A percentile compares a stretch with the other conserved stretches of the same genome.
Evolutionary conservation across 441 rosid species (phyloP).

Genomic region (California macrophylla): DNA sequence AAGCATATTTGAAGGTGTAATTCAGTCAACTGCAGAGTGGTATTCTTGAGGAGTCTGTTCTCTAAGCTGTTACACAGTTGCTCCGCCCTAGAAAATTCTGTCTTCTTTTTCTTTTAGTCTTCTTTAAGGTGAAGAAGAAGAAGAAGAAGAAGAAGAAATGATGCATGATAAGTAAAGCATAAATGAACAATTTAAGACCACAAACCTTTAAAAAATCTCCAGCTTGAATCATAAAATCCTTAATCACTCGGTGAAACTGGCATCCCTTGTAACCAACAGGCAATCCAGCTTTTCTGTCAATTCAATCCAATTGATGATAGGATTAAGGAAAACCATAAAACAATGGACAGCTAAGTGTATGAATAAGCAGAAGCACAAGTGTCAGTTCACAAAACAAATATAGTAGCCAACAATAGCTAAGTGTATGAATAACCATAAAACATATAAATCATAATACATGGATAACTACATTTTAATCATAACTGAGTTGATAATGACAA

Average conservation of each 20-base stretch:
- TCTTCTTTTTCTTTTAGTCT: not conserved
- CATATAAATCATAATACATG: too few relatives aligned
- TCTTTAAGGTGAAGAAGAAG: not conserved
- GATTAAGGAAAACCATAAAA: not conserved
- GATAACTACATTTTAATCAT: not conserved
- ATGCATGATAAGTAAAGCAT: not conserved
- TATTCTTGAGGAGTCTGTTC: not conserved
- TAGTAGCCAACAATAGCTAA: too few relatives aligned
- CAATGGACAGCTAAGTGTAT: not conserved
- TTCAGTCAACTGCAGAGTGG: not conserved
- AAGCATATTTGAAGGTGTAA: not conserved
- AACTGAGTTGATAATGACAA: not conserved
- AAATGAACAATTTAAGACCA: not conserved
- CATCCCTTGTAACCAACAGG: constrained; percentile 89
- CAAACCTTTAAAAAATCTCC: constrained; percentile 86
- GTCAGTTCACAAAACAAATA: not conserved
- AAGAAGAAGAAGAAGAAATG: too few relatives aligned
- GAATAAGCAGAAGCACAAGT: not conserved
- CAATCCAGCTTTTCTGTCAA: constrained; percentile 69
- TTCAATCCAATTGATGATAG: constrained; percentile 15
- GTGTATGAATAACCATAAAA: too few relatives aligned
- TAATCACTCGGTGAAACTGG: constrained; percentile 86
- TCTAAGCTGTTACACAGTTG: not conserved
- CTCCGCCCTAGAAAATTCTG: too few relatives aligned
- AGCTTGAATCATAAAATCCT: constrained; percentile 93